These are phyloP conservation scores for Xylaria sp. DNA, from an alignment of 2,329 filamentous ascomycete species.

Conservation along the genomic window DNA sequence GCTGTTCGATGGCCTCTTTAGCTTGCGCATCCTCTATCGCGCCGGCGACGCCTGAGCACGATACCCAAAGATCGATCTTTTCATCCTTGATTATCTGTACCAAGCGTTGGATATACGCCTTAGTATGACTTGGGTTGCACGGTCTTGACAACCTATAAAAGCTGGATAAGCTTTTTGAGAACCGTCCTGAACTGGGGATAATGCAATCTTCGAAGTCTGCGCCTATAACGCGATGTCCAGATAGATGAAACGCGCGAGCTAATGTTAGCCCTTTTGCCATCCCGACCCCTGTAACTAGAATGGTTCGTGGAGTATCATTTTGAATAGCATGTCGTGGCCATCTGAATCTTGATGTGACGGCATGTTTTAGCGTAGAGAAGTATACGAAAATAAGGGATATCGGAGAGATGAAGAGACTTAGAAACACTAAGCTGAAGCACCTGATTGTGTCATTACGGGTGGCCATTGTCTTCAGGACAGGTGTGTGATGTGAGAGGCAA, in stretches of 20 bases:
- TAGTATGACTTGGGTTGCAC: slow-evolving; percentile 41
- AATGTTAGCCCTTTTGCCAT: slow-evolving; percentile 77
- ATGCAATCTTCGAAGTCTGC: slow-evolving; percentile 68
- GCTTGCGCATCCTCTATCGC: slow-evolving; percentile 74
- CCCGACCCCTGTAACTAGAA: slow-evolving; percentile 77
- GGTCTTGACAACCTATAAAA: slow-evolving; percentile 62
- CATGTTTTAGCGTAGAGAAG: slow-evolving; percentile 8
- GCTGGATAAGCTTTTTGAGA: slow-evolving; percentile 64
- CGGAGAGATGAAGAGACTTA: slow-evolving; percentile 38
- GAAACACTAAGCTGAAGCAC: slow-evolving; percentile 37
- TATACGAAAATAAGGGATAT: slow-evolving; percentile 28
- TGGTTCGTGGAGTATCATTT: slow-evolving; percentile 50
- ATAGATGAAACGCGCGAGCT: slow-evolving; percentile 70
- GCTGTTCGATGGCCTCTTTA: slow-evolving; percentile 67
- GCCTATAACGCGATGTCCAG: slow-evolving; percentile 76
- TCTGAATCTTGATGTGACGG: background rate
- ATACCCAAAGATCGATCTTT: slow-evolving; percentile 76
- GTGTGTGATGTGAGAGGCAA: background rate
- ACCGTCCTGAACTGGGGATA: slow-evolving; percentile 63
- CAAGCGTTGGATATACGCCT: slow-evolving; percentile 65
- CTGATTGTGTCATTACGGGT: slow-evolving; percentile 1
- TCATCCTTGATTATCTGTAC: slow-evolving; percentile 69
- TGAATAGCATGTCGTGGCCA: background rate
- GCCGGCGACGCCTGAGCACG: slow-evolving; percentile 74
- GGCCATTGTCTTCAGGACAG: background rate